Conservation (phyloP, 768 basidiomycete species). For the Favolaschia claudopus region DNA sequence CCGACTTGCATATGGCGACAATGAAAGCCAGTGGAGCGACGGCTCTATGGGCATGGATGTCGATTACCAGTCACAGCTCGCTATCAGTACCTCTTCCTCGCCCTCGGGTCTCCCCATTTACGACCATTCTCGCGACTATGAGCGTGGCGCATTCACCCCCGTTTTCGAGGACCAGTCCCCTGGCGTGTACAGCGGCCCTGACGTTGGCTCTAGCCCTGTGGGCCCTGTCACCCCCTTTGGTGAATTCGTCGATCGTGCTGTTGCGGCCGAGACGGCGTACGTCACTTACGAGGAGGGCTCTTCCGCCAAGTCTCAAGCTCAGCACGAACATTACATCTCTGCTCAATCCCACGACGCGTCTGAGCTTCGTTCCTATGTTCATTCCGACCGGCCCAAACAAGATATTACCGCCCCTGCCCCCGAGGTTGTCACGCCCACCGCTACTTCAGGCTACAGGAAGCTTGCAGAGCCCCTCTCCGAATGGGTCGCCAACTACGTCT, state of each 20-base stretch:
- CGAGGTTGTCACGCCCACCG: slow-evolving; percentile 57
- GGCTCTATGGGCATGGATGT: slow-evolving; percentile 42
- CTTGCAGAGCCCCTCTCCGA: slow-evolving; percentile 80
- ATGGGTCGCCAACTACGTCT: slow-evolving; percentile 82
- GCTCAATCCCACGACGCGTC: slow-evolving; percentile 28
- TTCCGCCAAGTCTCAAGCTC: slow-evolving; percentile 32
- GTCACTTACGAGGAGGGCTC: slow-evolving; percentile 23
- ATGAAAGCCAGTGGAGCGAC: slow-evolving; percentile 46
- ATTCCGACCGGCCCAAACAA: slow-evolving; percentile 42
- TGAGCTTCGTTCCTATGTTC: slow-evolving; percentile 34
- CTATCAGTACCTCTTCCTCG: slow-evolving; percentile 23
- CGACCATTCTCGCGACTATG: slow-evolving; percentile 40
- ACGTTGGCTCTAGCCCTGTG: slow-evolving; percentile 70
- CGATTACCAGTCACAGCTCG: slow-evolving; percentile 31
- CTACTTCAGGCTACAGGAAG: slow-evolving; percentile 69
- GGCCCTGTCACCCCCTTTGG: slow-evolving; percentile 81
- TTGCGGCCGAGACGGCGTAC: slow-evolving; percentile 50
- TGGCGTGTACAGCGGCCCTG: slow-evolving; percentile 55
- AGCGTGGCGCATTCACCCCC: slow-evolving; percentile 63
- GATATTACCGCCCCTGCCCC: slow-evolving; percentile 45
- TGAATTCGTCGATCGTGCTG: slow-evolving; percentile 76
- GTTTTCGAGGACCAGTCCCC: slow-evolving; percentile 73
- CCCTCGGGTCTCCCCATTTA: slow-evolving; percentile 33
- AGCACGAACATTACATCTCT: slow-evolving; percentile 23
- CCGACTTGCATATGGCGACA: slow-evolving; percentile 42